Evolutionary conservation across 73 alveolate genomes (phyloP).

Genomic region (Tetrahymena elliotti): DNA sequence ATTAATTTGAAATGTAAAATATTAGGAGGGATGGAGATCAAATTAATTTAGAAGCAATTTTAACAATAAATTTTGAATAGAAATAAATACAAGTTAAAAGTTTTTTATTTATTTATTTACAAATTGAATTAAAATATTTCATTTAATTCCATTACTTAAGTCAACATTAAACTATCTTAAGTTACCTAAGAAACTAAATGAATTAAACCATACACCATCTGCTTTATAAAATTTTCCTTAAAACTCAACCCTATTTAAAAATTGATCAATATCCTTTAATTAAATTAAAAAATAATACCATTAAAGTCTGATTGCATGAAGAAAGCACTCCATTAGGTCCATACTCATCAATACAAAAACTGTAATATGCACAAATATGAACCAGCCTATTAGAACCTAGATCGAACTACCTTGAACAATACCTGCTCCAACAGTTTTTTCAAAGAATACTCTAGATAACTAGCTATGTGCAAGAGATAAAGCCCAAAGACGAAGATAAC

Average conservation of each 20-base stretch:
- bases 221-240: not conserved
- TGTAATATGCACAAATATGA: conserved; percentile 75
- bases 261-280: conserved; percentile 77
- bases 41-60: too few species aligned
- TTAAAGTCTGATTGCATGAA: conserved; percentile 93
- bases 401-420: conserved; percentile 48
- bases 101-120: not conserved
- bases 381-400: conserved; percentile 61
- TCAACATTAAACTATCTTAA: not conserved
- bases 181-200: not conserved
- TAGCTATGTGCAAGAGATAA: conserved; percentile 95
- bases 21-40: not conserved
- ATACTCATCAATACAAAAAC: conserved; percentile 87
- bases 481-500: conserved; percentile 98
- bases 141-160: not conserved
- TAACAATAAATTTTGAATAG: too few species aligned
- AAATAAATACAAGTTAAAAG: too few species aligned
- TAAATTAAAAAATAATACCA: conserved; percentile 97
- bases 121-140: not conserved
- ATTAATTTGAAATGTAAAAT: not conserved
- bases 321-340: conserved; percentile 95
- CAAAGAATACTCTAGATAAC: conserved; percentile 91
- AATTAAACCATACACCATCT: not conserved
- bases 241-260: not conserved
- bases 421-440: conserved; percentile 66